Evolutionary conservation across 352 stramenopile species (phyloP), one percentile per base, ranked within the genome.

Genomic region (Globisporangium okanoganense): DNA sequence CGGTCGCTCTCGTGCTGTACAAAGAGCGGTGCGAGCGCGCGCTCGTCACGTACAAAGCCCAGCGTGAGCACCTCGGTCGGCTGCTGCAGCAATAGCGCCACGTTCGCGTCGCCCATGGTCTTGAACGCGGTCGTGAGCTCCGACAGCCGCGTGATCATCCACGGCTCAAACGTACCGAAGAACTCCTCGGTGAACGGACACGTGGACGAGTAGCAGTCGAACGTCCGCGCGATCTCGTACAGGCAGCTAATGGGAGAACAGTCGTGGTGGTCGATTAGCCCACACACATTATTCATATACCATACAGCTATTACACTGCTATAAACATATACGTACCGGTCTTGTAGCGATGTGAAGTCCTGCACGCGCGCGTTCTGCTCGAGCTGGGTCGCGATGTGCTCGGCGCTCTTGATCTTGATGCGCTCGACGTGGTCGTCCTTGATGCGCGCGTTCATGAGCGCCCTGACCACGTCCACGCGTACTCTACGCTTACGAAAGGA

Each of bases 351-450:
- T 22, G 73, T 73, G 31, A 74, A 77, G 6, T 62, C 25, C 20
- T 75, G 58, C 35, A 73, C 58, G 4, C 40, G 63, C 9, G 73
- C 74, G 18, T 66, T 61, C 51, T 76, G 73, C 61, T 88, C 76
- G 24, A 92, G 70, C 56, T 89, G 75, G 3, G 70, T 83, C 13
- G 77, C 71, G 50, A 92, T 92, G 29, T 76, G 72, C 36, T 81
- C 68, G 25, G 73, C 75, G 48, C 80, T 78, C 43, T 86, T 73
- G 27, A 73, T 72, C 63, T 87, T 87, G 43, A 82, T 76, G 45
- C 76, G 79, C 64, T 92, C 82, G 24, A 87, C 82, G 57, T 87
- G 71, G 63, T 92, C 82, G 64, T 92, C 82, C 60, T 88, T 87
- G 3, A 90, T 65, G 24, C 82, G 78, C 31, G 80, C 80, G 33